Conservation (phyloP, 345 rosid species). For the Lepidium aucheri region DNA sequence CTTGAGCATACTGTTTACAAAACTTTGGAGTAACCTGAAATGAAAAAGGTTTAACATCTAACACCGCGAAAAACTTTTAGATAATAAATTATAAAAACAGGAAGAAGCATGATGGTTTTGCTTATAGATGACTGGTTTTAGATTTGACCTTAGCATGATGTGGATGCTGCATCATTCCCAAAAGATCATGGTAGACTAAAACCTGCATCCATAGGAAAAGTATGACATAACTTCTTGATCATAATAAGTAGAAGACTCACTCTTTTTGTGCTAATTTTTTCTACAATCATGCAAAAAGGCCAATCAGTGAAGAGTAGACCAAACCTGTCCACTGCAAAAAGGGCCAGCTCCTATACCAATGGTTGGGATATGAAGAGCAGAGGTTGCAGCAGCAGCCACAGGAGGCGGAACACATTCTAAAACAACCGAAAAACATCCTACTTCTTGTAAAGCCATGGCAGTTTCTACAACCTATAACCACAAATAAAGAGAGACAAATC, state of each 20-base stretch:
- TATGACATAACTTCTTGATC: not conserved
- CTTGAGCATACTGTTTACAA: constrained; percentile 66
- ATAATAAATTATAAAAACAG: not conserved
- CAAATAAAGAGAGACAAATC: not conserved
- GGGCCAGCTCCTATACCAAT: constrained; percentile 97
- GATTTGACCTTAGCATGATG: constrained; percentile 84
- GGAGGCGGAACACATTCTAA: constrained; percentile 86
- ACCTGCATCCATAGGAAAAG: constrained; percentile 39
- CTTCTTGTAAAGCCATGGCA: constrained; percentile 87
- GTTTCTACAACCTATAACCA: constrained; percentile 82
- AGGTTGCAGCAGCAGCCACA: constrained; percentile 88
- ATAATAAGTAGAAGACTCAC: not conserved
- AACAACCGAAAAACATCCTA: constrained; percentile 87
- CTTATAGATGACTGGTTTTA: not conserved
- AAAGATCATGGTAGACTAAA: constrained; percentile 81
- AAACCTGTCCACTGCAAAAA: constrained; percentile 91
- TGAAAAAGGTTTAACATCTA: not conserved
- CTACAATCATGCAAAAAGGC: not conserved
- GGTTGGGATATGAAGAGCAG: constrained; percentile 83
- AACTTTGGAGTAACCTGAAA: constrained; percentile 85
- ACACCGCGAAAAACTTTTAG: not conserved
- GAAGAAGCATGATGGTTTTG: not conserved
- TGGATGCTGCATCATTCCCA: constrained; percentile 96
- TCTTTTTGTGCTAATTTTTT: not conserved
- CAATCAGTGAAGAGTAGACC: not conserved